These are phyloP conservation scores for Colletotrichum neosansevieriae DNA, from an alignment of 2,329 filamentous ascomycete species.

Conservation along the genomic window DNA sequence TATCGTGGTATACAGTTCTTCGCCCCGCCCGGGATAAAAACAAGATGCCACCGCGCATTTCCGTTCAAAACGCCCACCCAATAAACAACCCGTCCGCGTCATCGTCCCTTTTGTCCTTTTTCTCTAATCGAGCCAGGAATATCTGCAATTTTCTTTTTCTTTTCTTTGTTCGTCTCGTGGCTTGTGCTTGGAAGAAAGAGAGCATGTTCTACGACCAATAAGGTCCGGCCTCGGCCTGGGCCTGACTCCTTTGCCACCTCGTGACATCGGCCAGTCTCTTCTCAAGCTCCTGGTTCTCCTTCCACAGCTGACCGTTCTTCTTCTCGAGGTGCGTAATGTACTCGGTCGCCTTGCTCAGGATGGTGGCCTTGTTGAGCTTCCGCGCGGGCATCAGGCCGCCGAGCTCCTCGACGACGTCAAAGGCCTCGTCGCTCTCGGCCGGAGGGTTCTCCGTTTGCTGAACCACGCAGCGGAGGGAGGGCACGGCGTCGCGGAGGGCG, in stretches of 20 bases:
- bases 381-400: constrained; percentile 50
- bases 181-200: background rate
- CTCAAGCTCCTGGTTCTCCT: constrained; percentile 50
- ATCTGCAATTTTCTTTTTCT: background rate
- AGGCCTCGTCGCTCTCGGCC: constrained; percentile 45
- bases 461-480: constrained; percentile 54
- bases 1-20: too few species aligned
- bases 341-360: constrained; percentile 55
- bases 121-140: too few species aligned
- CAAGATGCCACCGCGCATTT: too few species aligned
- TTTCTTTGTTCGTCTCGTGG: background rate
- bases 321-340: constrained; percentile 53
- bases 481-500: constrained; percentile 78
- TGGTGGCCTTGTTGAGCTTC: constrained; percentile 59
- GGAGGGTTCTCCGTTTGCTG: constrained; percentile 46
- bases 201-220: constrained; percentile 18
- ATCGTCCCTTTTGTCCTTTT: too few species aligned
- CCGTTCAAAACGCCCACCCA: too few species aligned
- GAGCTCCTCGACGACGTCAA: constrained; percentile 45
- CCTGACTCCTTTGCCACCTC: constrained; percentile 29
- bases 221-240: constrained; percentile 17
- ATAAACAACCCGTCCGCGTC: too few species aligned
- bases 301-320: constrained; percentile 48
- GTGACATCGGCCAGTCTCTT: constrained; percentile 42
- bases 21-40: too few species aligned